Percentiles rank a stretch among this genome's conserved stretches.
Evolutionary conservation across 1,284 basidiomycete species (phyloP).

Genomic region (Inonotus hispidus): DNA sequence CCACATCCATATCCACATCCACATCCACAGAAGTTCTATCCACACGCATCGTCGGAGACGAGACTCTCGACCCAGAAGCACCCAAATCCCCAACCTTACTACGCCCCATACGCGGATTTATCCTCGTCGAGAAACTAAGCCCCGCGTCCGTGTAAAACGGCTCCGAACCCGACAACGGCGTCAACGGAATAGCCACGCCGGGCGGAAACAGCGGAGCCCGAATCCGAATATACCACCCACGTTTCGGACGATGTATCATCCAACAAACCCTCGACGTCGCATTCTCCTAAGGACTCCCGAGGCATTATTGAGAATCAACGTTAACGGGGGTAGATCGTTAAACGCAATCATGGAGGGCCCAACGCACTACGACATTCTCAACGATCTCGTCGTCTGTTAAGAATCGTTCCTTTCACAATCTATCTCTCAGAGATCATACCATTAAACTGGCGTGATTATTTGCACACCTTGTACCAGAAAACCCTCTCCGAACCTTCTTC

Average conservation of each 20-base stretch:
- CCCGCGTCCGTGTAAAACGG: constrained; percentile 56
- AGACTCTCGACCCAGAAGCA: constrained; percentile 29
- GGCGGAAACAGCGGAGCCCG: constrained; percentile 60
- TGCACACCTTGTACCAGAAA: constrained; percentile 66
- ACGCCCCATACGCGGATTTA: constrained; percentile 32
- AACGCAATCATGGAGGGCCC: background rate
- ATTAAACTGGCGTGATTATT: background rate
- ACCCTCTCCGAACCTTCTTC: constrained; percentile 54
- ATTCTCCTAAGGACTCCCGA: constrained; percentile 47
- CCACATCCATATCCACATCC: background rate
- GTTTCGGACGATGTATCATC: constrained; percentile 68
- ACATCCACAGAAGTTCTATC: constrained; percentile 2
- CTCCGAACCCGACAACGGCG: constrained; percentile 49
- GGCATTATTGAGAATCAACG: background rate
- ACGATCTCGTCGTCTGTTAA: constrained; percentile 68
- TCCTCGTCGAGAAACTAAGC: constrained; percentile 57
- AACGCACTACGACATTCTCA: constrained; percentile 62
- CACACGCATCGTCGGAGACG: background rate
- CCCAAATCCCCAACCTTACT: constrained; percentile 23
- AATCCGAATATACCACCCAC: constrained; percentile 76
- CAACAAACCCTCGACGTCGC: constrained; percentile 58
- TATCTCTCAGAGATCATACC: background rate
- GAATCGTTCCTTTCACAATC: constrained; percentile 55
- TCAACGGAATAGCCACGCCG: constrained; percentile 57
- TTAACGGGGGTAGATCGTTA: background rate